Base-by-base conservation (phyloP, 148 eudicot species). In the Silene uniflora region DNA sequence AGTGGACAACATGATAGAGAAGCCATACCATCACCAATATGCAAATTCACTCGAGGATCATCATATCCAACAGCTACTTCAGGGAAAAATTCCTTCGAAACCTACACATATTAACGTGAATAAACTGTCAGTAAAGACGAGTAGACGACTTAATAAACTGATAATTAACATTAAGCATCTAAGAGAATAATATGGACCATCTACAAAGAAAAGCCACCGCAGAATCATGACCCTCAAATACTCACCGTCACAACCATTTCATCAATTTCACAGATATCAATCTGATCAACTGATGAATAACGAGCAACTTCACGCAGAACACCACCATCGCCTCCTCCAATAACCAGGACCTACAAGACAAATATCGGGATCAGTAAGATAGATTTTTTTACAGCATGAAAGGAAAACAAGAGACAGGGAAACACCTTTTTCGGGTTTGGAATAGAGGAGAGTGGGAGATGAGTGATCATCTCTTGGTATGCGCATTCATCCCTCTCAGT, bases 281-380 rank as follows among this genome's bases (percentile, higher is more conserved):
- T 86, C 58, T 90, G 93, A 84, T 95, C 99, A 46, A 95, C 83
- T 13, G 94, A 83, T 72, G 96, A 74, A 83, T 95, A 85, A 74
- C 99, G 97, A 72, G 99, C 81, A 29, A 95, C 90, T 83, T 95
- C 99, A 74, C 99, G 97, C 73, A 92, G 76, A 75, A 95, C 99
- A 68, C 99, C 99, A 44, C 99, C 99, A 84, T 92, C 99, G 73
- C 99, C 97, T 77, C 97, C 99, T 78, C 99, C 97, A 86, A 95
- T 95, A 62, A 95, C 97, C 85, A 95, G 78, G 76, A 95, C 97
- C 98, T 94, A 77, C 63, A 32, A 4, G 5, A 32, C 5, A 32
- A 3, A 32, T 4, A 32, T 32, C 5, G 5, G 35, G 35, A 32
- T 32, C 2, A 76, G 81, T 19, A 62, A 62, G 29, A 49, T 49